Conservation (phyloP, 805 yeast genomes). For the Schwanniomyces pseudopolymorphus region DNA sequence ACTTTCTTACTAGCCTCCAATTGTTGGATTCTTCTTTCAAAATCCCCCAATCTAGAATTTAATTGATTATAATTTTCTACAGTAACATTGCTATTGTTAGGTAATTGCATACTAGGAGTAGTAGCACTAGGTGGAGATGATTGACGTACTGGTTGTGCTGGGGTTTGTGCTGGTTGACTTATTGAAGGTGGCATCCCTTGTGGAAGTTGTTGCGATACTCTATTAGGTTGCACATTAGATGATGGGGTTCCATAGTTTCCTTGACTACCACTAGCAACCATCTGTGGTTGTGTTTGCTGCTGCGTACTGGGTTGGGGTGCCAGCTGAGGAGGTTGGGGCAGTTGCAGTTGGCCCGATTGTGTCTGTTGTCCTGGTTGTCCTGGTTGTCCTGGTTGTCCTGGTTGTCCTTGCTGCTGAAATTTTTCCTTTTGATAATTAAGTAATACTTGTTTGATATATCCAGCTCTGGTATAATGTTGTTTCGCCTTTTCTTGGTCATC, state of each 20-base stretch:
- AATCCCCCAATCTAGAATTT: slow-evolving; percentile 46
- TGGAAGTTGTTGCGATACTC: neutral
- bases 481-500: slow-evolving; percentile 59
- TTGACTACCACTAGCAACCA: neutral
- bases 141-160: slow-evolving; percentile 2
- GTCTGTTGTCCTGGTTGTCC: slow-evolving; percentile 14
- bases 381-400: slow-evolving; percentile 10
- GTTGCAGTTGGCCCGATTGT: slow-evolving; percentile 13
- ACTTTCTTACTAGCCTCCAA: slow-evolving; percentile 49
- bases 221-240: neutral
- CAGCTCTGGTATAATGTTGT: slow-evolving; percentile 62
- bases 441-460: slow-evolving; percentile 59
- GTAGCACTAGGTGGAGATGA: slow-evolving; percentile 4
- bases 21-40: slow-evolving; percentile 49
- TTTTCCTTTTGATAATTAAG: slow-evolving; percentile 46
- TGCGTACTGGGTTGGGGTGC: slow-evolving; percentile 1
- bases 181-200: slow-evolving; percentile 6
- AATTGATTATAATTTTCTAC: slow-evolving; percentile 44
- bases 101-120: neutral
- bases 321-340: slow-evolving; percentile 3
- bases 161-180: slow-evolving; percentile 2
- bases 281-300: neutral
- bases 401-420: slow-evolving; percentile 25
- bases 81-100: slow-evolving; percentile 21
- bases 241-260: neutral